Conservation (phyloP, 2,329 filamentous ascomycete genomes). For the Zasmidium angulare region DNA sequence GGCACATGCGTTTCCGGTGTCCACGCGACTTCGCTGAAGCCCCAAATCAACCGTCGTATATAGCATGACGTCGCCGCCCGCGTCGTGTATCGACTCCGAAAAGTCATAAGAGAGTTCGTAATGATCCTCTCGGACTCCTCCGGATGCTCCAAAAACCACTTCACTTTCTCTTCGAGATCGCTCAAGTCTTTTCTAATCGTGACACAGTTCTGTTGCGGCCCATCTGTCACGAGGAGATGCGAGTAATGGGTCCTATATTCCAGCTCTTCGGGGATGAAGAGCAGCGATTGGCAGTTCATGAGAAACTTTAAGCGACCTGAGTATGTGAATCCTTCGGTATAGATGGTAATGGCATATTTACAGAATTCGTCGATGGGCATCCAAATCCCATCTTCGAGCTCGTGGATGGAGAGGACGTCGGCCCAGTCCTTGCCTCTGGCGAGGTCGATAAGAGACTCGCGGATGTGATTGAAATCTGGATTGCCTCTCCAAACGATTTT, state of each 20-base stretch:
- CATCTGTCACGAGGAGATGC: conserved; percentile 26
- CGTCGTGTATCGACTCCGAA: conserved; percentile 29
- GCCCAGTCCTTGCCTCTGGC: conserved; percentile 36
- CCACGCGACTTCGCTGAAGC: conserved; percentile 28
- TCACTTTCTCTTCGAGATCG: conserved; percentile 29
- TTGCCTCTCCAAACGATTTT: conserved; percentile 31
- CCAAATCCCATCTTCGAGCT: conserved; percentile 8
- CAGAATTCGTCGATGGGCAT: conserved; percentile 27
- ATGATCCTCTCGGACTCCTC: conserved; percentile 27
- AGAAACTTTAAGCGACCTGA: conserved; percentile 32
- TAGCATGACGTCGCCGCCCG: conserved; percentile 35
- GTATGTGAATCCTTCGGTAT: conserved; percentile 32
- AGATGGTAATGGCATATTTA: conserved; percentile 26
- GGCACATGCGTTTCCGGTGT: conserved; percentile 21
- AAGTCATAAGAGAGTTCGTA: conserved; percentile 25
- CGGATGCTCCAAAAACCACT: conserved; percentile 23
- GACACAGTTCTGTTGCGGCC: conserved; percentile 32
- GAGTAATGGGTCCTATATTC: conserved; percentile 28
- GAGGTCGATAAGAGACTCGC: conserved; percentile 30
- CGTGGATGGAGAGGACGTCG: conserved; percentile 31
- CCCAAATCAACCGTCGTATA: conserved; percentile 27
- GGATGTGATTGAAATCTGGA: conserved; percentile 24
- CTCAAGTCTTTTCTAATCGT: conserved; percentile 25
- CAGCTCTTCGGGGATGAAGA: conserved; percentile 28
- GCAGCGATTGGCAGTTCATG: conserved; percentile 30